Evolutionary conservation across 2,329 filamentous ascomycete species (phyloP).

Genomic region (Emericellopsis cladophorae): DNA sequence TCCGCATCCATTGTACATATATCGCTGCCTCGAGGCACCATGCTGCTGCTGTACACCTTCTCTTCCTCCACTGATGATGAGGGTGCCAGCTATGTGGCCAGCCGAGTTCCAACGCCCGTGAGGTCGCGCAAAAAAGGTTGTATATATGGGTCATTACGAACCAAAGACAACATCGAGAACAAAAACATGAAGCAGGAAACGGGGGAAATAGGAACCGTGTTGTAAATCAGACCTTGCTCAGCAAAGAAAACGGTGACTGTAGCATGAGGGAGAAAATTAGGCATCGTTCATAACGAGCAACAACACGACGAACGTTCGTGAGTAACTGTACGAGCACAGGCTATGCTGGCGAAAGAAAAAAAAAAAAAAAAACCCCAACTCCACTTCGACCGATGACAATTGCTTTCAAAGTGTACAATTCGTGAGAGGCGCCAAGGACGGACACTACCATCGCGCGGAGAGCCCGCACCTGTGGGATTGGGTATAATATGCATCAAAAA

Average conservation of each 20-base stretch:
- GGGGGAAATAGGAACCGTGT: too few relatives aligned
- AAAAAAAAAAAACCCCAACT: too few relatives aligned
- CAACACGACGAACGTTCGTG: not conserved
- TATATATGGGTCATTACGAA: not conserved
- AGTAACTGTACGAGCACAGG: not conserved
- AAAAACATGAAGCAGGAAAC: not conserved
- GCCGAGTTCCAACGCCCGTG: not conserved
- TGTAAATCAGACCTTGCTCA: too few relatives aligned
- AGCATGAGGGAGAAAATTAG: too few relatives aligned
- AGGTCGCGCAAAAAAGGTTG: not conserved
- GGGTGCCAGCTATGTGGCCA: not conserved
- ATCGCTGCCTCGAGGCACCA: not conserved
- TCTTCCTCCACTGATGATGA: not conserved
- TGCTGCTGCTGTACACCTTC: not conserved
- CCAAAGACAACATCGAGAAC: constrained; percentile 1
- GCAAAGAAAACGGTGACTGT: too few relatives aligned
- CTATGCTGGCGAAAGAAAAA: not conserved
- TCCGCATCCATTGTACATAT: not conserved
- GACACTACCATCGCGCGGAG: too few relatives aligned
- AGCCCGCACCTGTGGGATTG: too few relatives aligned
- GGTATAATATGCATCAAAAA: constrained; percentile 12
- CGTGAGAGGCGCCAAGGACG: too few relatives aligned
- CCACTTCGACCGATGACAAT: too few relatives aligned
- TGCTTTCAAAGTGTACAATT: too few relatives aligned
- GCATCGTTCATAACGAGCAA: not conserved